Base-by-base conservation (phyloP, 2,329 filamentous ascomycete genomes). In the Thelonectria discophora region DNA sequence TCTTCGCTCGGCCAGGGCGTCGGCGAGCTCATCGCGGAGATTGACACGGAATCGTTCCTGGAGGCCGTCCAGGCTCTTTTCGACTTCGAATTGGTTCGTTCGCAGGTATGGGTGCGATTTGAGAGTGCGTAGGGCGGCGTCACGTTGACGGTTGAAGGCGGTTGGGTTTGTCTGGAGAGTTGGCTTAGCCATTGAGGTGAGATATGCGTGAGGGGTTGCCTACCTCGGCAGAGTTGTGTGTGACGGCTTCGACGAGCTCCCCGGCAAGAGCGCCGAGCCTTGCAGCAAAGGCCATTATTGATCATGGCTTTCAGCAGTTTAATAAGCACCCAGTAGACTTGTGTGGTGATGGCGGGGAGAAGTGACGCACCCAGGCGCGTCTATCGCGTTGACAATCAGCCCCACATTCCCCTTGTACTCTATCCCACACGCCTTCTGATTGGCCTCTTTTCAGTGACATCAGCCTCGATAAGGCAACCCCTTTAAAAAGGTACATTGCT, bases 21-120 rank as follows among this genome's bases (percentile, higher is more conserved):
- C 88, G 12, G 93, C 92, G 24, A 97, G 80, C 40, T 87, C 87
- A 69, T 97, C 94, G 64, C 91, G 88, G 72, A 91, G 89, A 49
- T 92, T 84, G 55, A 98, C 84, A 32, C 88, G 86, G 69, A 97
- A 95, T 69, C 94, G 93, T 78, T 98, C 95, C 67, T 94, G 89
- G 3, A 97, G 81, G 1, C 91, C 91, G 50, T 87, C 81, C 2
- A 94, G 81, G 37, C 83, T 84, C 39, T 84, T 83, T 40, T 84
- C 79, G 18, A 94, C 86, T 46, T 91, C 88, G 72, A 94, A 94
- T 67, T 92, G 90, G 71, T 94, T 92, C 1, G 89, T 92, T 39
- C 90, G 85, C 34, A 85, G 79, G 73, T 86, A 87, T 48, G 77
- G 84, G 66, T 88, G 81, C 32, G 83, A 77, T 51, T 83, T 84